Evolutionary conservation across 225 moss, liverwort and hornwort genomes (phyloP).

Genomic region (Thuidium tamariscinum): DNA sequence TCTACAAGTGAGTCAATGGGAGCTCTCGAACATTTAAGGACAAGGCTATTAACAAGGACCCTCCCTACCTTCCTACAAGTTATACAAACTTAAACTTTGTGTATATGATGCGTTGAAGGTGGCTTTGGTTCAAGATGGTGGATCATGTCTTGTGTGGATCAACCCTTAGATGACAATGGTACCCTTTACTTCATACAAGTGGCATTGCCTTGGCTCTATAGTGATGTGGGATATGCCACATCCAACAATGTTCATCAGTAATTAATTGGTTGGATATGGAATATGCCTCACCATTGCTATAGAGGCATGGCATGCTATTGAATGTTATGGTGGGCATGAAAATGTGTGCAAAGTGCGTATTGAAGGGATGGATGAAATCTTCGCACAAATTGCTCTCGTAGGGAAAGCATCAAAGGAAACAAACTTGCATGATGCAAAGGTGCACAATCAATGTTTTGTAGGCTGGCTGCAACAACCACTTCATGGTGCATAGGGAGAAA

Average conservation of each 20-base stretch:
- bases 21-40: too few species aligned
- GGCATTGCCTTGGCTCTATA: too few species aligned
- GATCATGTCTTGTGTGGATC: too few species aligned
- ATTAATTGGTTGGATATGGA: too few species aligned
- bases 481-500: too few species aligned
- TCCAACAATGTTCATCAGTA: too few species aligned
- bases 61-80: not conserved
- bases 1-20: not conserved
- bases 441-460: too few species aligned
- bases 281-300: too few species aligned
- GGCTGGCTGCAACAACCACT: too few species aligned
- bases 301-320: too few species aligned
- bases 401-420: not conserved
- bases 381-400: rapidly evolving
- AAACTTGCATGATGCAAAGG: not conserved
- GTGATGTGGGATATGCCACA: too few species aligned
- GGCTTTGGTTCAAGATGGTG: not conserved
- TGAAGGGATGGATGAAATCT: not conserved
- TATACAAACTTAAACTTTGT: not conserved
- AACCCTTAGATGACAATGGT: rapidly evolving
- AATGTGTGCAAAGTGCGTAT: not conserved
- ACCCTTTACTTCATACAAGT: too few species aligned
- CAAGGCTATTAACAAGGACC: not conserved
- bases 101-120: not conserved
- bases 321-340: not conserved